Percentiles rank a stretch among this genome's conserved stretches.
phyloP scores from a whole-genome alignment of 2,329 filamentous ascomycete species.

The Lachnellula hyalina region DNA sequence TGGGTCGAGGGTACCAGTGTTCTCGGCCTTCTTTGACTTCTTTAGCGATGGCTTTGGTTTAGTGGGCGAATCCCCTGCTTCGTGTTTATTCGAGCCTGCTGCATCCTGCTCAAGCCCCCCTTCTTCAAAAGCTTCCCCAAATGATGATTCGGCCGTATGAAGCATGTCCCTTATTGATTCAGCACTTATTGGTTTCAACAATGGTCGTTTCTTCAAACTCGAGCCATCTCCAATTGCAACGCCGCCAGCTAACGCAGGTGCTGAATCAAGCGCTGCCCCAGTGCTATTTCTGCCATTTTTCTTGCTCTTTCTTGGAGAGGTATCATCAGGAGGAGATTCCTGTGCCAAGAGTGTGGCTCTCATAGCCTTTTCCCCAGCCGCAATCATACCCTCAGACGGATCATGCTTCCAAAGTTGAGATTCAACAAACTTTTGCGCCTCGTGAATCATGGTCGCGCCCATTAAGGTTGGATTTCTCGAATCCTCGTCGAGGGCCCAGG shows the following conservation, averaged over 20 bases:
- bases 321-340: conserved; percentile 1
- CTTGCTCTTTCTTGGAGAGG: conserved; percentile 1
- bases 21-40: conserved; percentile 13
- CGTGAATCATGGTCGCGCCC: conserved; percentile 47
- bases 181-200: neutral
- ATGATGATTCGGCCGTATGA: neutral
- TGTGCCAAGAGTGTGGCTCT: neutral
- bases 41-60: conserved; percentile 20
- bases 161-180: neutral
- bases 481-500: conserved; percentile 62
- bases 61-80: neutral
- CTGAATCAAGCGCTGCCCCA: conserved; percentile 5
- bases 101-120: neutral
- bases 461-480: conserved; percentile 44
- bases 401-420: conserved; percentile 28
- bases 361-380: conserved; percentile 23
- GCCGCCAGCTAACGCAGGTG: conserved; percentile 20
- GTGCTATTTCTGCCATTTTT: conserved; percentile 4
- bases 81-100: neutral
- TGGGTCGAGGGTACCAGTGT: conserved; percentile 18
- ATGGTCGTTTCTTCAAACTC: conserved; percentile 14
- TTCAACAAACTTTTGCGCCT: conserved; percentile 48
- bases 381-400: conserved; percentile 13
- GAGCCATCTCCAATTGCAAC: conserved; percentile 16
- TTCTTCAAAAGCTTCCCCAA: neutral